phyloP scores from a whole-genome alignment of 208 protist species.

The Eutreptiella sp. region DNA sequence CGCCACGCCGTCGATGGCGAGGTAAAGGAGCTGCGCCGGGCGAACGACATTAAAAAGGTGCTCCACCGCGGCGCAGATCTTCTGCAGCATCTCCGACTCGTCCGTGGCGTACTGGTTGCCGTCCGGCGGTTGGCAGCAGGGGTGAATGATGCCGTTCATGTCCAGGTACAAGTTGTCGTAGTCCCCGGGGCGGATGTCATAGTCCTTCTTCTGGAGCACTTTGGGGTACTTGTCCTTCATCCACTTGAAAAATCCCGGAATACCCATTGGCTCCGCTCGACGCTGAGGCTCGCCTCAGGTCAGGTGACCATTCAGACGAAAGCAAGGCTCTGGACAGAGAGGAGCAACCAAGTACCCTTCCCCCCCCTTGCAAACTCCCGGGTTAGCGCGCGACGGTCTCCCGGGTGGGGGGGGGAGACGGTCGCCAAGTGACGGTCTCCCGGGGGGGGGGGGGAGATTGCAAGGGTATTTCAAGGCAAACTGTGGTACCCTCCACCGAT shows the following conservation, averaged over 20 bases:
- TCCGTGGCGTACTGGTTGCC: slow-evolving; percentile 63
- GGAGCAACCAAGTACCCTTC: no score
- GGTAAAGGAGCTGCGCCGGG: slow-evolving; percentile 90
- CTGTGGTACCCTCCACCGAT: no score
- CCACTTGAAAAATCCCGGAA: slow-evolving; percentile 95
- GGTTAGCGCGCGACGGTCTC: no score
- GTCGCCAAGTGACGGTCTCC: no score
- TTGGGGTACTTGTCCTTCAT: slow-evolving; percentile 89
- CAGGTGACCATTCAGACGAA: no score
- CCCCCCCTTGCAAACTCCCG: no score
- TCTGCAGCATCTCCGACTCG: slow-evolving; percentile 88
- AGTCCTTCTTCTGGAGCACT: slow-evolving; percentile 77
- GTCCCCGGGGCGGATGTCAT: slow-evolving; percentile 57
- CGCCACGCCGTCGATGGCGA: slow-evolving; percentile 96
- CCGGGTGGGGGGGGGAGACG: no score
- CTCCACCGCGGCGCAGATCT: slow-evolving; percentile 94
- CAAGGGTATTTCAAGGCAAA: no score
- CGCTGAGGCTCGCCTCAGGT: no score
- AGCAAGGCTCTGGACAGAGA: no score
- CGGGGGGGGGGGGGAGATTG: no score
- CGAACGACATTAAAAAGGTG: slow-evolving; percentile 88
- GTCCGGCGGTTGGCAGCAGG: slow-evolving; percentile 91
- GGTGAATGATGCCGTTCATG: slow-evolving; percentile 99
- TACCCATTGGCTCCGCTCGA: no score
- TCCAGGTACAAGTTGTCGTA: slow-evolving; percentile 99